Evolutionary conservation across 257 asterid species (phyloP), one percentile per base, ranked within the genome.

Genomic region (Verbena officinalis): DNA sequence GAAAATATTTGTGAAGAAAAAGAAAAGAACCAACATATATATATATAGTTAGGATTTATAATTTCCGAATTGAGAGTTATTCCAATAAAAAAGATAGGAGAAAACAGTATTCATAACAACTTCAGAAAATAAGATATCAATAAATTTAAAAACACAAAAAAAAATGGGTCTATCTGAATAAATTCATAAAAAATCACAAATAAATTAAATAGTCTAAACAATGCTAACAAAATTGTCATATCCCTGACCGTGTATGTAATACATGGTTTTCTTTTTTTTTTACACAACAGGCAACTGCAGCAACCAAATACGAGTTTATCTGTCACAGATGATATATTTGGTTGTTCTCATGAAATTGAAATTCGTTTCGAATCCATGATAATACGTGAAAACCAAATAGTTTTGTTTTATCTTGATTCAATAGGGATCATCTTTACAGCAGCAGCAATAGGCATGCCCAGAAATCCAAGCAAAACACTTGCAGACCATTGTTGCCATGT

Each of bases 381-480:
- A n/a, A n/a, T n/a, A n/a, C n/a, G n/a, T n/a, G n/a, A 33, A n/a
- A 58, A 51, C 60, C 67, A 64, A 65, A 11, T 15, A 11, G 59
- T 4, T 55, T 20, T 11, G 19, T 27, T 57, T 78, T 71, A 84
- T 67, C 65, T 72, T 70, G 86, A 81, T 27, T 96, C 96, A 7
- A 91, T 95, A 4, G 95, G 98, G 67, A 89, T 83, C 95, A 88
- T 76, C 90, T 91, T 91, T 10, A 86, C 49, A 46, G 81, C 90
- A 75, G 96, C 98, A 51, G 98, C 95, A 59, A 91, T 76, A n/a
- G 96, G 98, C 98, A 91, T 86, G 38, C 96, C 90, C 40, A 91
- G 77, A 78, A 89, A 82, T n/a, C 98, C 98, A 3, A 91, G 65
- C 71, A 79, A 62, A 51, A 91, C 60, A 68, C 92, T 83, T 2